phyloP scores from a whole-genome alignment of 805 yeast species.

The Lipomyces starkeyi region DNA sequence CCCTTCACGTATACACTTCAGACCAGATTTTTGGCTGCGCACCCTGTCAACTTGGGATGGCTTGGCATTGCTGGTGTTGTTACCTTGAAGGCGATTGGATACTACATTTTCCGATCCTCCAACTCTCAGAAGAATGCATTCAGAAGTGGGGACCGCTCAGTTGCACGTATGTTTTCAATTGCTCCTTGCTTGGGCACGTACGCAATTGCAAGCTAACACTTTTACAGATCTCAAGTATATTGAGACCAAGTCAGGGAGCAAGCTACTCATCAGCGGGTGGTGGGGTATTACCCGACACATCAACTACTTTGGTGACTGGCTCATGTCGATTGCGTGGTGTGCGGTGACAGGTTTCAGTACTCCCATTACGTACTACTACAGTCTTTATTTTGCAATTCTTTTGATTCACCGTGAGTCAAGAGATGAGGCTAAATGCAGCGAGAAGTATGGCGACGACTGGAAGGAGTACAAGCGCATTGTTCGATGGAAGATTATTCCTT shows the following conservation, averaged over 20 bases:
- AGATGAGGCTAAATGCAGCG: constrained; percentile 89
- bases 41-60: constrained; percentile 61
- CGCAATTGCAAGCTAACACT: not conserved
- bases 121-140: constrained; percentile 86
- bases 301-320: constrained; percentile 95
- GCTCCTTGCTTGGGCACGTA: not conserved
- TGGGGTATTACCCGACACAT: constrained; percentile 93
- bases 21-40: constrained; percentile 75
- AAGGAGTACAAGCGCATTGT: constrained; percentile 76
- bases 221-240: constrained; percentile 59
- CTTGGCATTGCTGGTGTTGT: constrained; percentile 51
- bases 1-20: constrained; percentile 92
- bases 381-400: constrained; percentile 78
- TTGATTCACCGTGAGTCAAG: constrained; percentile 86
- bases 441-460: constrained; percentile 89
- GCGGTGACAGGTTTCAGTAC: constrained; percentile 83
- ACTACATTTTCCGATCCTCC: constrained; percentile 79
- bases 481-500: constrained; percentile 91
- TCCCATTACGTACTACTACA: constrained; percentile 85
- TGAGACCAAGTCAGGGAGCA: constrained; percentile 69
- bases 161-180: constrained; percentile 50
- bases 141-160: constrained; percentile 71
- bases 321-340: constrained; percentile 91
- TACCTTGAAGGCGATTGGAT: constrained; percentile 64
- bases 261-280: constrained; percentile 89